phyloP scores from a whole-genome alignment of 208 protist species.

The Herpetomonas tarakana region DNA sequence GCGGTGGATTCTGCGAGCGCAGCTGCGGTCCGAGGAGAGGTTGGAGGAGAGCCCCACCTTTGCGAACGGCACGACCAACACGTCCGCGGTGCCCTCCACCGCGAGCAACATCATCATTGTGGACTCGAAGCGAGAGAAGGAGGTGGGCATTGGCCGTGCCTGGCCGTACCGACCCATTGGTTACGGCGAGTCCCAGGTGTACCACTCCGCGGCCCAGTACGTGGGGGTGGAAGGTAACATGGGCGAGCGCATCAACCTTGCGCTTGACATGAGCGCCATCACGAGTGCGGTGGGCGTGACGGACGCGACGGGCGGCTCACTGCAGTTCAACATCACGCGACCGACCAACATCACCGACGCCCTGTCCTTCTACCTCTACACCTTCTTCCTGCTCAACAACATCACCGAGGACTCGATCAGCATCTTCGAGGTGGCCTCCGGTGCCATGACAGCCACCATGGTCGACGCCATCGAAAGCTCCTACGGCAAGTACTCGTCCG shows the following conservation, averaged over 20 bases:
- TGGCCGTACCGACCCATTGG: constrained; percentile 80
- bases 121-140: constrained; percentile 59
- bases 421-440: constrained; percentile 20
- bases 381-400: constrained; percentile 49
- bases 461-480: constrained; percentile 61
- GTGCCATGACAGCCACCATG: constrained; percentile 36
- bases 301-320: neutral
- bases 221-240: constrained; percentile 49
- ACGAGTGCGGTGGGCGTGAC: neutral
- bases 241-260: constrained; percentile 61
- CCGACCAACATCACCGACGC: constrained; percentile 19
- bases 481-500: constrained; percentile 89
- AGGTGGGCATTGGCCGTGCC: constrained; percentile 74
- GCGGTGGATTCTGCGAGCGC: constrained; percentile 56
- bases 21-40: constrained; percentile 17
- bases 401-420: constrained; percentile 35
- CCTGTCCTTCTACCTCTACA: constrained; percentile 14
- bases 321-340: constrained; percentile 21
- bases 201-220: constrained; percentile 55
- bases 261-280: constrained; percentile 16
- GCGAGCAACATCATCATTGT: constrained; percentile 60
- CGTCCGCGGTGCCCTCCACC: constrained; percentile 6
- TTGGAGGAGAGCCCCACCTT: neutral
- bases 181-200: constrained; percentile 81
- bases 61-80: neutral